A percentile compares a stretch with the other conserved stretches of the same genome.
Conservation (phyloP, 352 stramenopile species). For the Pythium inflatum region DNA sequence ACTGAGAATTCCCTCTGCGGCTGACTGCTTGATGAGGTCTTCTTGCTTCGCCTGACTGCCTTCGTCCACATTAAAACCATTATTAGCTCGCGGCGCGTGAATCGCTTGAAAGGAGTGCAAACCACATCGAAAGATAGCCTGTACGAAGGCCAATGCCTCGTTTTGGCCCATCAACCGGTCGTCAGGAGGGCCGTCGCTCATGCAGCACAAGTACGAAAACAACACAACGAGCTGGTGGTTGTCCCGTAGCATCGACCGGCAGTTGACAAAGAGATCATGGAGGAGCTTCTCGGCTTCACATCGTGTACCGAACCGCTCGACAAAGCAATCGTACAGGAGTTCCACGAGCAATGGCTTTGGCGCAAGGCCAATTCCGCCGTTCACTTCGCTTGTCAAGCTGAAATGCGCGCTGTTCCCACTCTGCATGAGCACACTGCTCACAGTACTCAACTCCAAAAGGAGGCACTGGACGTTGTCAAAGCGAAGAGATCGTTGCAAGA, state of each 20-base stretch:
- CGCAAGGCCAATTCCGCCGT: conserved; percentile 61
- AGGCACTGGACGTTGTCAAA: conserved; percentile 36
- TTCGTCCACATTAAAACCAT: background rate
- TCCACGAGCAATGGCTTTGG: conserved; percentile 71
- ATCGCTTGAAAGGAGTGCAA: conserved; percentile 61
- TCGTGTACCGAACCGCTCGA: conserved; percentile 67
- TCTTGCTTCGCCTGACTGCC: background rate
- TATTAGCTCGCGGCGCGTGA: conserved; percentile 31
- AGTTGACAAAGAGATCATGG: conserved; percentile 84
- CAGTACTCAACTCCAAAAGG: conserved; percentile 50
- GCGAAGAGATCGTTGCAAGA: conserved; percentile 53
- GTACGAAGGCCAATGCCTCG: conserved; percentile 65
- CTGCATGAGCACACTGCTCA: conserved; percentile 40
- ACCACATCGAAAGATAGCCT: conserved; percentile 59
- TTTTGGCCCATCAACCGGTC: conserved; percentile 72
- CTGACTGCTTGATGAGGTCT: conserved; percentile 47
- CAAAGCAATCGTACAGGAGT: conserved; percentile 78
- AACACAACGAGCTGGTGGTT: conserved; percentile 48
- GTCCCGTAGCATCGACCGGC: conserved; percentile 45
- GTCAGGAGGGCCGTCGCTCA: conserved; percentile 61
- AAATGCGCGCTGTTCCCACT: background rate
- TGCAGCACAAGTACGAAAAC: conserved; percentile 75
- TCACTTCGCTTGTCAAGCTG: conserved; percentile 27
- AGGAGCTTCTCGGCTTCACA: conserved; percentile 80
- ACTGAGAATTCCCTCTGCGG: conserved; percentile 50